Evolutionary conservation across 495 filamentous ascomycete genomes (phyloP).

Genomic region (Trichoderma virens): DNA sequence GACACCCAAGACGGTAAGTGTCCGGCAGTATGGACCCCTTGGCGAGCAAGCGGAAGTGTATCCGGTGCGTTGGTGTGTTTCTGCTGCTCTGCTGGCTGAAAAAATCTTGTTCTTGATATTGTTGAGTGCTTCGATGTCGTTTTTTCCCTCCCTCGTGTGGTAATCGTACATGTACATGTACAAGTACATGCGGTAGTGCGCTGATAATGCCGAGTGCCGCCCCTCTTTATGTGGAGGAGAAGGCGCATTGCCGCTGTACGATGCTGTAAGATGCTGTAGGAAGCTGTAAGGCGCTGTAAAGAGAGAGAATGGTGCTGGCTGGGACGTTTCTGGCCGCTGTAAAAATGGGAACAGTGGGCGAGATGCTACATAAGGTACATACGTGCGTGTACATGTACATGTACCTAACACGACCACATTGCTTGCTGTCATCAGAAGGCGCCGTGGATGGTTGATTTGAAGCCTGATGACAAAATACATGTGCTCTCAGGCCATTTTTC

Average conservation of each 20-base stretch:
- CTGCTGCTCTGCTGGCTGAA: not conserved
- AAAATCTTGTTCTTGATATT: no score
- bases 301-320: no score
- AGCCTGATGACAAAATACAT: no score
- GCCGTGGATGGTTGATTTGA: not conserved
- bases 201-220: not conserved
- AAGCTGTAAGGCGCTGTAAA: no score
- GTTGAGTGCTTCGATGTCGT: not conserved
- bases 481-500: no score
- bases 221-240: not conserved
- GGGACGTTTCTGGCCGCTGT: no score
- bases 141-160: not conserved
- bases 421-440: not conserved
- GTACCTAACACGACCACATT: no score
- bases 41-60: not conserved
- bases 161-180: no score
- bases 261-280: not conserved
- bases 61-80: not conserved
- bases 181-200: not conserved
- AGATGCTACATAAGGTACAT: no score
- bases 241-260: not conserved
- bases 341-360: no score
- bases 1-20: not conserved
- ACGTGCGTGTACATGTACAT: no score
- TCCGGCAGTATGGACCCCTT: not conserved